These are phyloP conservation scores for Exobasidium rhododendri DNA, from an alignment of 1,284 basidiomycete genomes.

Conservation along the genomic window DNA sequence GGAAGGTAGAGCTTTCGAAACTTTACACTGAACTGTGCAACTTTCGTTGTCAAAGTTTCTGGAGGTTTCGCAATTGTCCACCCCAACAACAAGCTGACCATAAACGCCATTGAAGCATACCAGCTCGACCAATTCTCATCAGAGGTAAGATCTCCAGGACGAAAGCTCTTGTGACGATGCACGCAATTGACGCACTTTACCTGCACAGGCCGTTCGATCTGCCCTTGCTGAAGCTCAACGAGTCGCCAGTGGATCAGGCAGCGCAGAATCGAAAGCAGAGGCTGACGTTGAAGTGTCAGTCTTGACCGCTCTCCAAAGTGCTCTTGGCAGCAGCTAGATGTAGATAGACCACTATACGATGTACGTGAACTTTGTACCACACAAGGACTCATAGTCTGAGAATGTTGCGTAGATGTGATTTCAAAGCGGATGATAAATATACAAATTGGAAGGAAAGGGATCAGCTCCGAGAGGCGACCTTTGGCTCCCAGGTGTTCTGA, in stretches of 20 bases:
- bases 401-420: neutral
- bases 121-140: slow-evolving; percentile 83
- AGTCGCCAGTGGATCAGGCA: slow-evolving; percentile 74
- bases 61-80: slow-evolving; percentile 97
- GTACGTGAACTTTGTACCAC: no score
- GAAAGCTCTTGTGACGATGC: neutral
- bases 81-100: slow-evolving; percentile 91
- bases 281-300: slow-evolving; percentile 93
- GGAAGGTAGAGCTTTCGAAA: no score
- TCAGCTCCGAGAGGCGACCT: slow-evolving; percentile 39
- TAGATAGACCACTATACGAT: neutral
- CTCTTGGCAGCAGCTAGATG: slow-evolving; percentile 59
- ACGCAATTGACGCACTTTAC: neutral
- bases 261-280: slow-evolving; percentile 89
- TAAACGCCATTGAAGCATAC: slow-evolving; percentile 96
- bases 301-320: slow-evolving; percentile 88
- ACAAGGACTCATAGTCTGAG: no score
- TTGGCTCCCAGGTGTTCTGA: slow-evolving; percentile 48
- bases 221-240: slow-evolving; percentile 86
- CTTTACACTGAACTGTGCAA: neutral
- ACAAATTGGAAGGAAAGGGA: no score
- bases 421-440: neutral
- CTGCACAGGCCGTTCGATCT: slow-evolving; percentile 75
- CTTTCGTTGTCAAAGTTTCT: slow-evolving; percentile 76
- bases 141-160: slow-evolving; percentile 69